A percentile compares a stretch with the other conserved stretches of the same genome.
These are phyloP conservation scores for Oryza longistaminata DNA, from an alignment of 176 grass and related monocot species.

Conservation along the genomic window DNA sequence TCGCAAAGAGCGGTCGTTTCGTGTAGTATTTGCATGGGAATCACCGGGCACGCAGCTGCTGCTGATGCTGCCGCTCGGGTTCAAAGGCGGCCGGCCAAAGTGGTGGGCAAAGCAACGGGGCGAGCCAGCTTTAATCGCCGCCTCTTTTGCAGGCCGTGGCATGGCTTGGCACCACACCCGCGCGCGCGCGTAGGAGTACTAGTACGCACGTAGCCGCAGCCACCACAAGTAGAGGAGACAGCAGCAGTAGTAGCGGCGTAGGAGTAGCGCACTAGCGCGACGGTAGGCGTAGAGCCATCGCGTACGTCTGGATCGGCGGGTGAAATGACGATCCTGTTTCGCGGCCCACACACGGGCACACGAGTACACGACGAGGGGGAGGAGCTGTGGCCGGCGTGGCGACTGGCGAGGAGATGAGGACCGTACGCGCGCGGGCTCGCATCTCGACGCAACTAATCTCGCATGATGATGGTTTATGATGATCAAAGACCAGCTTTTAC, in stretches of 20 bases:
- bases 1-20: slow-evolving; percentile 32
- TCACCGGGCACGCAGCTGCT: slow-evolving; percentile 34
- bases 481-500: slow-evolving; percentile 40
- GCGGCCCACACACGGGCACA: background rate
- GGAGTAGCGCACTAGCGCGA: no score
- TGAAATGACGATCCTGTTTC: background rate
- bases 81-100: slow-evolving; percentile 37
- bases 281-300: background rate
- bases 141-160: background rate
- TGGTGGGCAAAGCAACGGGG: slow-evolving; percentile 35
- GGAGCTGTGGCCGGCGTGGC: background rate
- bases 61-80: background rate
- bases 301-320: background rate
- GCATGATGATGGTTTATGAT: slow-evolving; percentile 42
- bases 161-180: background rate
- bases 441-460: slow-evolving; percentile 32
- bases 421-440: background rate
- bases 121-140: slow-evolving; percentile 46
- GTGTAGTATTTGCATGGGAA: slow-evolving; percentile 71
- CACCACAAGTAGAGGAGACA: background rate
- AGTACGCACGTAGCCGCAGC: no score
- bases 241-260: no score
- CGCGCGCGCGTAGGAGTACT: no score
- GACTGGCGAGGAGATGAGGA: background rate
- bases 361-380: background rate